Evolutionary conservation across 2,329 filamentous ascomycete species (phyloP), one percentile per base, ranked within the genome.

Genomic region (Remersonia thermophila): DNA sequence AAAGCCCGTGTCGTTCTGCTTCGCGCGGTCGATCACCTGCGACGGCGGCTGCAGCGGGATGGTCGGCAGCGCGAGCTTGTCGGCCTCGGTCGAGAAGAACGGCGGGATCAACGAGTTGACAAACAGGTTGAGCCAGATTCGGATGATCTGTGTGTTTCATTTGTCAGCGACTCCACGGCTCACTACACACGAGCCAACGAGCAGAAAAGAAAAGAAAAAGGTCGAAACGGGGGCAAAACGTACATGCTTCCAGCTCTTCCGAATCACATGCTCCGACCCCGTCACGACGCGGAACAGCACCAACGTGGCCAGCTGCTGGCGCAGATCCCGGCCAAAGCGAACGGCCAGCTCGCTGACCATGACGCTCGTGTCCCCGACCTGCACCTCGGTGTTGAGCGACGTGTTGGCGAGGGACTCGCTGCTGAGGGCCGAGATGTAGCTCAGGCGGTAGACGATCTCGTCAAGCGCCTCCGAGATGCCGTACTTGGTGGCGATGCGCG

Each of bases 321-420:
- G 80, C 59, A 93, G 89, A 56, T 98, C 85, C 47, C 89, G 73
- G 28, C 91, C 91, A 52, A 98, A 85, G 54, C 93, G 87, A 41
- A 98, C 91, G 31, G 93, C 89, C 44, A 95, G 77, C 63, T 96
- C 89, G 55, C 89, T 96, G 47, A 98, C 93, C 91, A 98, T 98
- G 38, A 98, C 85, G 51, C 80, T 91, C 57, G 83, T 87, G 46
- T 91, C 83, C 2, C 82, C 84, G 10, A 80, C 85, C 56, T 96
- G 87, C 2, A 98, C 84, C 57, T 96, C 91, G 0, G 93, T 96
- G 53, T 98, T 98, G 18, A 98, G 69, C 8, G 77, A 66, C 2
- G 89, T 98, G 55, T 83, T 94, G 31, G 83, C 82, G 3, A 81
- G 73, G 2, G 66, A 66, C 37, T 83, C 77, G 4, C 80, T 79